phyloP scores from a whole-genome alignment of 139 green algal genomes.

The Chlamydomonas incerta region DNA sequence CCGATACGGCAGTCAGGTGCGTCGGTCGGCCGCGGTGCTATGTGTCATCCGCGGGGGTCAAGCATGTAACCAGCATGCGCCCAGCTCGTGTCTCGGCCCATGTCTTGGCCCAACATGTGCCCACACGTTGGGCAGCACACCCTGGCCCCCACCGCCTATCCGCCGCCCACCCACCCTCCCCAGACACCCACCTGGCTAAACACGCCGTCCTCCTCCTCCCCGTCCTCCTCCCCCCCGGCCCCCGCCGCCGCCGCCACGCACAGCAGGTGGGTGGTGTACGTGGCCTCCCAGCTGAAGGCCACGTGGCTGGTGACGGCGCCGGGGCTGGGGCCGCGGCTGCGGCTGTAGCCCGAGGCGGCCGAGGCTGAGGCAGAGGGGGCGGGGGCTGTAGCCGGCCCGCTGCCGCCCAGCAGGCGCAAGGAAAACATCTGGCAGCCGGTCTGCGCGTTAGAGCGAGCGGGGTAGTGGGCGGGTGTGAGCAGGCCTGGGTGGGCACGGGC shows the following conservation, averaged over 20 bases:
- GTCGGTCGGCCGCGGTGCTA: no score
- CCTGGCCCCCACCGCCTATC: no score
- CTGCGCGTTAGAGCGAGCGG: not conserved
- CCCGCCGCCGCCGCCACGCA: not conserved
- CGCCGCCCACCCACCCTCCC: not conserved
- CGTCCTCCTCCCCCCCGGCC: not conserved
- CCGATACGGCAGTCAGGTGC: no score
- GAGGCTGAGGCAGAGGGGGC: not conserved
- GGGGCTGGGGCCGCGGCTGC: not conserved
- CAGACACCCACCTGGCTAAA: slow-evolving; percentile 43
- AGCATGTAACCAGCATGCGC: no score
- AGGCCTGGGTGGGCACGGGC: no score
- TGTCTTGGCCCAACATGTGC: no score
- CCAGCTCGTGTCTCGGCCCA: no score
- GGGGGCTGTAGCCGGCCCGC: not conserved
- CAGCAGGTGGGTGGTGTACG: slow-evolving; percentile 46
- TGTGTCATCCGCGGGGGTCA: no score
- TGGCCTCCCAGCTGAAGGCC: slow-evolving; percentile 57
- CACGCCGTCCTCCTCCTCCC: not conserved
- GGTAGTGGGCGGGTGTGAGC: no score
- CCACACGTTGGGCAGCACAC: no score
- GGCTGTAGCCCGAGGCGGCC: no score
- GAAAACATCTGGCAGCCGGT: slow-evolving; percentile 31
- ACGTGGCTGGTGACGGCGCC: slow-evolving; percentile 28
- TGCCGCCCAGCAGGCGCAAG: not conserved